Percentiles rank a stretch among this genome's conserved stretches.
Conservation (phyloP, 2,329 filamentous ascomycete species). For the Pestalotiopsis sp. region DNA sequence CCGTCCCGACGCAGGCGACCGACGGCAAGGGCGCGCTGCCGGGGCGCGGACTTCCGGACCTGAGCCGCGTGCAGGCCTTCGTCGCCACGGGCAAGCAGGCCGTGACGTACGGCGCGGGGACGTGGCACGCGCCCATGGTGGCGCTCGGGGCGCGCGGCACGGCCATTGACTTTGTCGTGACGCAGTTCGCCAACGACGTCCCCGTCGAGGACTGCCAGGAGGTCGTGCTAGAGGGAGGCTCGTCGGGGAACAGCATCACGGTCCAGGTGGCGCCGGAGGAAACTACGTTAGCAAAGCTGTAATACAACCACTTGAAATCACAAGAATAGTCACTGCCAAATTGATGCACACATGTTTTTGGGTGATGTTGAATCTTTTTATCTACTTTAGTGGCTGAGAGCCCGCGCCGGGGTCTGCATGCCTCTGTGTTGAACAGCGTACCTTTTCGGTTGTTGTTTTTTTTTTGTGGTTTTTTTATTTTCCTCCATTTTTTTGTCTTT, state of each 20-base stretch:
- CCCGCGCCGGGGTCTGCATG: too few relatives aligned
- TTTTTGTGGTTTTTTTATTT: slow-evolving; percentile 11
- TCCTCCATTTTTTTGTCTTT: not conserved
- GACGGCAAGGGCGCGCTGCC: slow-evolving; percentile 41
- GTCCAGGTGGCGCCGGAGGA: slow-evolving; percentile 23
- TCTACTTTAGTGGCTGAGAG: not conserved
- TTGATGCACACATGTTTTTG: not conserved
- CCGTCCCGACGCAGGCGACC: slow-evolving; percentile 34
- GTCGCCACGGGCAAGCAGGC: slow-evolving; percentile 77
- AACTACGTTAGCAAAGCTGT: slow-evolving; percentile 19
- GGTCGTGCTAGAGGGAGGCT: slow-evolving; percentile 44
- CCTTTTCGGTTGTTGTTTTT: not conserved
- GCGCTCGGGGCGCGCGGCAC: slow-evolving; percentile 65
- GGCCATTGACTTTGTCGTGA: slow-evolving; percentile 83
- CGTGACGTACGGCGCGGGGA: slow-evolving; percentile 88
- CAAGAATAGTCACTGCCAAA: not conserved
- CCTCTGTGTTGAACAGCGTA: not conserved
- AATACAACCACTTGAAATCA: not conserved
- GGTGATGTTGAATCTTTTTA: not conserved
- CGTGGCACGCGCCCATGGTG: slow-evolving; percentile 97
- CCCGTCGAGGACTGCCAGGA: slow-evolving; percentile 87
- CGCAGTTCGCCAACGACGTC: slow-evolving; percentile 86
- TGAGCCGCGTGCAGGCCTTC: slow-evolving; percentile 73
- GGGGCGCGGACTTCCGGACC: slow-evolving; percentile 71
- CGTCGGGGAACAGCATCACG: slow-evolving; percentile 31